Percentiles rank a stretch among this genome's conserved stretches.
phyloP scores from a whole-genome alignment of 2,329 filamentous ascomycete genomes.

The Colletotrichum eremochloae region DNA sequence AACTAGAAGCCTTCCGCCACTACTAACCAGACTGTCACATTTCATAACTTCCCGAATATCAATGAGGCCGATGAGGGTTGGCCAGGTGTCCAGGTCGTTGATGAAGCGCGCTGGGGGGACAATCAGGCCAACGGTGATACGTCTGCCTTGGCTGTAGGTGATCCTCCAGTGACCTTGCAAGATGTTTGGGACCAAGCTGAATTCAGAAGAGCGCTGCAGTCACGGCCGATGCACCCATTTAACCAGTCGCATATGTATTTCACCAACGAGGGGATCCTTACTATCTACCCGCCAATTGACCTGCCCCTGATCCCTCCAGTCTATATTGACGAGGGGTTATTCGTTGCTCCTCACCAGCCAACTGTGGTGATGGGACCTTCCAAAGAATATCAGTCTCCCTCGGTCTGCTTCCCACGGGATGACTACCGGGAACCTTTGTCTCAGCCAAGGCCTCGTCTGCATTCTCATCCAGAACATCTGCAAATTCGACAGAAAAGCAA shows the following conservation, averaged over 20 bases:
- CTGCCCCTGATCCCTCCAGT: neutral
- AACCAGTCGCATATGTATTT: neutral
- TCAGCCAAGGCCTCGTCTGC: neutral
- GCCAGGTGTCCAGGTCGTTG: neutral
- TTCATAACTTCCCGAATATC: neutral
- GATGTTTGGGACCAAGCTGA: slow-evolving; percentile 35
- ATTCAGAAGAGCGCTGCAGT: slow-evolving; percentile 17
- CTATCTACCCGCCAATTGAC: slow-evolving; percentile 16
- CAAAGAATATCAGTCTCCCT: neutral
- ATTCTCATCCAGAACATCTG: neutral
- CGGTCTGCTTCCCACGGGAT: no score
- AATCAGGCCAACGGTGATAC: slow-evolving; percentile 10
- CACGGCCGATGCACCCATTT: neutral
- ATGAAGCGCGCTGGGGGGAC: neutral
- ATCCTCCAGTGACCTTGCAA: slow-evolving; percentile 26
- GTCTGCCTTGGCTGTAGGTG: slow-evolving; percentile 25
- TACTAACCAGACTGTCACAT: slow-evolving; percentile 1
- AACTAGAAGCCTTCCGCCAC: slow-evolving; percentile 47
- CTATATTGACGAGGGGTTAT: neutral
- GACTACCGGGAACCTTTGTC: neutral
- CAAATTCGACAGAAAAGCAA: neutral
- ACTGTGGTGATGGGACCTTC: neutral
- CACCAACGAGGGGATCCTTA: neutral
- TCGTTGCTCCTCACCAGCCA: neutral
- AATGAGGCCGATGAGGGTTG: neutral